A percentile compares a stretch with the other conserved stretches of the same genome.
Conservation (phyloP, 108 stramenopile species). For the Nitzschia sp. region DNA sequence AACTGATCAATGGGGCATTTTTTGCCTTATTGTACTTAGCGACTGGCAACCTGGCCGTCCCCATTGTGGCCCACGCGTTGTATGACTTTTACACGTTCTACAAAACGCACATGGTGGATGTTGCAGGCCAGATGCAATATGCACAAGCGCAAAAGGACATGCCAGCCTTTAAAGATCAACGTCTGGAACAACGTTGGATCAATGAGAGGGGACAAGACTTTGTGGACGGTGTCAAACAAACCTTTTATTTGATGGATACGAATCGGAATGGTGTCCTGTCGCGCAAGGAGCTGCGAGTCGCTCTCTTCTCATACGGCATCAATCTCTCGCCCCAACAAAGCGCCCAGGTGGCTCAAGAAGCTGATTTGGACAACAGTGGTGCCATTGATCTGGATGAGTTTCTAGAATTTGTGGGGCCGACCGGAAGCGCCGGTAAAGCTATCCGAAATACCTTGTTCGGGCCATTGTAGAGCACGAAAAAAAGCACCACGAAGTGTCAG, state of each 20-base stretch:
- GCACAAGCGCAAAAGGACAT: constrained; percentile 12
- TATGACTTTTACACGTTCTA: constrained; percentile 39
- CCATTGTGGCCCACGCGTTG: constrained; percentile 34
- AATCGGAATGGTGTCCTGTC: constrained; percentile 59
- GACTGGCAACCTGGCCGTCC: constrained; percentile 33
- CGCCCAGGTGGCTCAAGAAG: constrained; percentile 5
- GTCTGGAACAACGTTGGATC: constrained; percentile 19
- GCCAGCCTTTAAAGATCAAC: constrained; percentile 8
- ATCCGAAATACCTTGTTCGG: constrained; percentile 32
- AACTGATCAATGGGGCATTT: constrained; percentile 25
- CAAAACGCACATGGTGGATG: constrained; percentile 41
- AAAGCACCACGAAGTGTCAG: too few relatives aligned
- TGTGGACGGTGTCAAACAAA: constrained; percentile 25
- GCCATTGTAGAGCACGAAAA: constrained; percentile 12
- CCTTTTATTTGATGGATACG: constrained; percentile 48
- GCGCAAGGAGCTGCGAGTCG: constrained; percentile 44
- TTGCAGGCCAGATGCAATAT: constrained; percentile 43
- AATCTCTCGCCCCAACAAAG: constrained; percentile 13
- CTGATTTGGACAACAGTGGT: constrained; percentile 29
- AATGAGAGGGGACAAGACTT: constrained; percentile 27
- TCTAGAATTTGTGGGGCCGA: constrained; percentile 25
- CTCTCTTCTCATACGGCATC: constrained; percentile 30
- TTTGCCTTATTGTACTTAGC: constrained; percentile 24
- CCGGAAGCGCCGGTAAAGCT: constrained; percentile 29
- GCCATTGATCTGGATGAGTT: constrained; percentile 40